A percentile compares a stretch with the other conserved stretches of the same genome.
phyloP scores from a whole-genome alignment of 208 protist species.

The Leishmania guyanensis region DNA sequence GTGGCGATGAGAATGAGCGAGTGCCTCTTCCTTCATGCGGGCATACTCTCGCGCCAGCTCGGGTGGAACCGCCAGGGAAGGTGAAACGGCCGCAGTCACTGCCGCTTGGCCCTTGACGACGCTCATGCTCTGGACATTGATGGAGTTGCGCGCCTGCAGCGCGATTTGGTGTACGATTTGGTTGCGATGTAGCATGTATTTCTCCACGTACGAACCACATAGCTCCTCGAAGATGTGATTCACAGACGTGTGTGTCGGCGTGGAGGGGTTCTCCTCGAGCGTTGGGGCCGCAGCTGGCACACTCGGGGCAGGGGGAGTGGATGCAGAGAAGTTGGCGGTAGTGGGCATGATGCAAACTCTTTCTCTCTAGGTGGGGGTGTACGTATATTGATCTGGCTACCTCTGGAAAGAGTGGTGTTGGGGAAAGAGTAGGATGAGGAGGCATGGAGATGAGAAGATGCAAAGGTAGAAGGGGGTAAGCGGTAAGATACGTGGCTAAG shows the following conservation, averaged over 20 bases:
- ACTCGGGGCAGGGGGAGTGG: neutral
- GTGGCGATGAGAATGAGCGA: neutral
- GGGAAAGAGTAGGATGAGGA: neutral
- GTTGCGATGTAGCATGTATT: neutral
- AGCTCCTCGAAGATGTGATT: conserved; percentile 5
- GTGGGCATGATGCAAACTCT: neutral
- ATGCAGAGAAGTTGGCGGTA: neutral
- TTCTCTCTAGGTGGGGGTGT: neutral
- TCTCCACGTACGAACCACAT: conserved; percentile 31
- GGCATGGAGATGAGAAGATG: neutral
- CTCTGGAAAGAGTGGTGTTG: neutral
- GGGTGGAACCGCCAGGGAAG: neutral
- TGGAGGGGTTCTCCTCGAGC: neutral
- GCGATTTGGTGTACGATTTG: neutral
- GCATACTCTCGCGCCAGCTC: conserved; percentile 14
- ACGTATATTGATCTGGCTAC: neutral
- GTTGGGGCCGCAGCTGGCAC: neutral
- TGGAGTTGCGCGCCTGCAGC: conserved; percentile 17
- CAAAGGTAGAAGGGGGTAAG: neutral
- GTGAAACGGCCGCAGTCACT: neutral
- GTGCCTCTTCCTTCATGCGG: conserved; percentile 12
- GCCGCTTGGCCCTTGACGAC: neutral
- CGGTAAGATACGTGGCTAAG: neutral
- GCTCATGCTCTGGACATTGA: neutral
- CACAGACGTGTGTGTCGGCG: neutral